These are phyloP conservation scores for Pseudomonodictys pantanalensis DNA, from an alignment of 495 filamentous ascomycete genomes.

Conservation along the genomic window DNA sequence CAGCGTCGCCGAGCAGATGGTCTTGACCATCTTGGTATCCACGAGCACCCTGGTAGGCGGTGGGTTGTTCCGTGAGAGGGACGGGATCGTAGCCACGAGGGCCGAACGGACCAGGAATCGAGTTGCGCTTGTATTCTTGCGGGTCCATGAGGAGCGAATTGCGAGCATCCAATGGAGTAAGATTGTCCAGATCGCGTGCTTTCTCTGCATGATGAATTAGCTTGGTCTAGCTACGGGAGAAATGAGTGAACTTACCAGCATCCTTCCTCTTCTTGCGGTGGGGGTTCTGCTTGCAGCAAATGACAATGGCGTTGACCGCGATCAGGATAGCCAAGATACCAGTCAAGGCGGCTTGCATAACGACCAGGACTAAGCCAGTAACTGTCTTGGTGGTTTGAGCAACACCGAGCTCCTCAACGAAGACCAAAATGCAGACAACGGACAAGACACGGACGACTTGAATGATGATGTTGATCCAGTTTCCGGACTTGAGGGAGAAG, in stretches of 20 bases:
- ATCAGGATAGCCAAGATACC: conserved; percentile 84
- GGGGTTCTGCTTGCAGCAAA: conserved; percentile 81
- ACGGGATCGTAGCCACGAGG: conserved; percentile 39
- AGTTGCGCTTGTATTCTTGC: conserved; percentile 36
- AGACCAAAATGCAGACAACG: conserved; percentile 83
- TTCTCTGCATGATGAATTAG: conserved; percentile 59
- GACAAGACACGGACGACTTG: conserved; percentile 93
- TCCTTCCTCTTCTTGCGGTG: conserved; percentile 82
- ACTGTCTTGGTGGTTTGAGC: conserved; percentile 93
- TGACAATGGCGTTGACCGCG: conserved; percentile 80
- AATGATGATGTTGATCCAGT: conserved; percentile 91
- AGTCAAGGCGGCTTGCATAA: conserved; percentile 80
- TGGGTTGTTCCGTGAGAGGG: conserved; percentile 30
- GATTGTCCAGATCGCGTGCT: conserved; percentile 74
- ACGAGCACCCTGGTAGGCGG: conserved; percentile 1
- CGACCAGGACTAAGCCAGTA: conserved; percentile 84
- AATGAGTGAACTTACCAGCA: conserved; percentile 59
- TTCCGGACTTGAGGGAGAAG: conserved; percentile 78
- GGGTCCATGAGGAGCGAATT: conserved; percentile 77
- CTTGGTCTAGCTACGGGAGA: neutral
- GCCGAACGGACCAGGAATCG: conserved; percentile 25
- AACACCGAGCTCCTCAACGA: conserved; percentile 90
- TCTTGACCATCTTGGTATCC: conserved; percentile 15
- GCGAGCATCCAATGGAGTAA: conserved; percentile 85
- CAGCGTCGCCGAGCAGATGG: conserved; percentile 28